Evolutionary conservation across 768 basidiomycete genomes (phyloP).

Genomic region (Leccinum aurantiacum): DNA sequence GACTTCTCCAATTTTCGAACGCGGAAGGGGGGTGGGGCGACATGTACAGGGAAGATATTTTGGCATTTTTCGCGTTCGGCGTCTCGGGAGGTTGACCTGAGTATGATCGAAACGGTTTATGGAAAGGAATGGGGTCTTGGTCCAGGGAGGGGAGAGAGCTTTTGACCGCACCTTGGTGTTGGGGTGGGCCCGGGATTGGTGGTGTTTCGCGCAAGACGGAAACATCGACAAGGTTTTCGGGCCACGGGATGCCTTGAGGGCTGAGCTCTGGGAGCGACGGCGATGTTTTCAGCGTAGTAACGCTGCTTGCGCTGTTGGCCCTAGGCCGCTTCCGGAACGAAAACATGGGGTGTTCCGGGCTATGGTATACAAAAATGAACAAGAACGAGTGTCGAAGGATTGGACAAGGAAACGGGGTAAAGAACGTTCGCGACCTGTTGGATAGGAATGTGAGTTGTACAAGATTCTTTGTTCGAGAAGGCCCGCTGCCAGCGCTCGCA

Average conservation of each 20-base stretch:
- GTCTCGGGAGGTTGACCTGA: conserved; percentile 38
- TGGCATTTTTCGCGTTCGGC: conserved; percentile 35
- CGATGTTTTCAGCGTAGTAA: conserved; percentile 58
- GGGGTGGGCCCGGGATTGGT: conserved; percentile 32
- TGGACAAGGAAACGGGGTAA: conserved; percentile 26
- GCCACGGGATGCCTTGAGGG: conserved; percentile 80
- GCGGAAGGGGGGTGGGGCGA: conserved; percentile 54
- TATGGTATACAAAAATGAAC: conserved; percentile 23
- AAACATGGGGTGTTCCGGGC: conserved; percentile 52
- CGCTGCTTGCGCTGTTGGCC: conserved; percentile 43
- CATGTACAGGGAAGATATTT: conserved; percentile 75
- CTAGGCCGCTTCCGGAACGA: conserved; percentile 66
- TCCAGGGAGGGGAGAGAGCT: conserved; percentile 58
- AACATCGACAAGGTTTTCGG: conserved; percentile 76
- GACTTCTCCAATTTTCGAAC: conserved; percentile 56
- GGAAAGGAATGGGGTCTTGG: conserved; percentile 66
- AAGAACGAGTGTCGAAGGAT: conserved; percentile 26
- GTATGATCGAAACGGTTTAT: conserved; percentile 70
- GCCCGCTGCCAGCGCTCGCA: conserved; percentile 12
- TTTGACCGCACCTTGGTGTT: conserved; percentile 68
- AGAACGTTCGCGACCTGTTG: conserved; percentile 21
- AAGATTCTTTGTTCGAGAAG: conserved; percentile 20
- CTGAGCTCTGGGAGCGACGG: conserved; percentile 79
- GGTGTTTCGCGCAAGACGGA: conserved; percentile 55
- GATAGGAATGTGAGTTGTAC: conserved; percentile 17